Conservation (phyloP, 495 filamentous ascomycete genomes). For the Annulohypoxylon nitens region DNA sequence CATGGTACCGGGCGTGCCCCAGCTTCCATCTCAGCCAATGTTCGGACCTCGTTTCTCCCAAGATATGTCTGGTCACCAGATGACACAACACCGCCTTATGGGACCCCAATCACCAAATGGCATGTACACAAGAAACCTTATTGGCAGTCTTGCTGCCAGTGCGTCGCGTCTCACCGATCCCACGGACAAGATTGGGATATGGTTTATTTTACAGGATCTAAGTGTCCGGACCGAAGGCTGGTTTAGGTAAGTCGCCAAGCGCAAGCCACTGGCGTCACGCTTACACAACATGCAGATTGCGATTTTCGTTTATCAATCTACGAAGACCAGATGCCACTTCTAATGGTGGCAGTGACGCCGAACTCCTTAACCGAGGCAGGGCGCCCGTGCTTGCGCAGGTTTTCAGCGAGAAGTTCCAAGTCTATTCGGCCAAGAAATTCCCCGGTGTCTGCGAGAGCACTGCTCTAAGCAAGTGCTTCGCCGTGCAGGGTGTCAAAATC, state of each 20-base stretch:
- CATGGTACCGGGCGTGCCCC: slow-evolving; percentile 46
- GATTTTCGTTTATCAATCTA: slow-evolving; percentile 84
- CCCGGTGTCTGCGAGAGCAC: slow-evolving; percentile 97
- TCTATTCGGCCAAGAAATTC: slow-evolving; percentile 97
- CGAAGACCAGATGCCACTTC: slow-evolving; percentile 60
- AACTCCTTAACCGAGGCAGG: slow-evolving; percentile 76
- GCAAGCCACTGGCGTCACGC: slow-evolving; percentile 3
- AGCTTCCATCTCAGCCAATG: slow-evolving; percentile 52
- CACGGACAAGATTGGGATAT: slow-evolving; percentile 87
- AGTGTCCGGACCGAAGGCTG: slow-evolving; percentile 92
- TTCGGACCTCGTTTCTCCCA: slow-evolving; percentile 51
- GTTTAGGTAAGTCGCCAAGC: slow-evolving; percentile 75
- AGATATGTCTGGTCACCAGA: slow-evolving; percentile 50
- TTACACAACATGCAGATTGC: slow-evolving; percentile 54
- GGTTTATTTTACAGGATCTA: slow-evolving; percentile 97
- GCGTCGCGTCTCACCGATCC: slow-evolving; percentile 88
- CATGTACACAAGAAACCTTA: slow-evolving; percentile 97
- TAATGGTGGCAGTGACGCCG: slow-evolving; percentile 51
- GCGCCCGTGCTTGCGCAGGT: slow-evolving; percentile 88
- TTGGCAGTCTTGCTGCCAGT: slow-evolving; percentile 91
- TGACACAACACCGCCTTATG: slow-evolving; percentile 57
- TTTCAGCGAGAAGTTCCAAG: slow-evolving; percentile 92
- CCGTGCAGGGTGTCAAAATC: slow-evolving; percentile 95
- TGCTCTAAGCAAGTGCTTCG: slow-evolving; percentile 91
- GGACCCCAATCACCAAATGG: slow-evolving; percentile 67